Evolutionary conservation across 129 eudicot genomes (phyloP), one percentile per base, ranked within the genome.

Genomic region (Flaveria robusta): DNA sequence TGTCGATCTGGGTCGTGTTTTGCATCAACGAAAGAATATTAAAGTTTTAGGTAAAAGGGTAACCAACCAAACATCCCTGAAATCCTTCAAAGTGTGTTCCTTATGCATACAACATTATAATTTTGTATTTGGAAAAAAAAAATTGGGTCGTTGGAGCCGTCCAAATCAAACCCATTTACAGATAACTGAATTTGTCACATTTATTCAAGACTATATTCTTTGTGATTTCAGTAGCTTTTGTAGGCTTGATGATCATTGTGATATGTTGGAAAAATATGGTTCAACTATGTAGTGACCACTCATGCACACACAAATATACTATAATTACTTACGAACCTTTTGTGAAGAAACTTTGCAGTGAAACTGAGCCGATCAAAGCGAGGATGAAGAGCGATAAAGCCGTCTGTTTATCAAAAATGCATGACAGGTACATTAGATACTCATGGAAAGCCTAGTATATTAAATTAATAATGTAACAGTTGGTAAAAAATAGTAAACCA

Each of bases 281-380:
- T 9, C 3, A 43, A 11, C 13, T 43, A 43, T 43, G 13, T 3
- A 5, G 4, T 68, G 2, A 45, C 1, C 9, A 4, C 13, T 18
- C 22, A 29, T 19, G 58, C 37, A 37, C 42, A 54, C 45, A 39
- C 9, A 1, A 0, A 72, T 39, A 41, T 20, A 59, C 45, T 74
- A 75, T 51, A 52, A 74, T 47, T 41, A 13, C 34, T 75, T 6
- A 69, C 84, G 31, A 27, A 86, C 97, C 93, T 81, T 72, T 81
- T 0, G 81, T 22, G 59, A 86, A 91, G 73, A 84, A 77, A 60
- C 72, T 70, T 58, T 73, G 87, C 5, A 83, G 20, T 45, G 93
- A 84, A 80, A 86, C 49, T 31, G 84, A 64, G 22, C 93, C 94
- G 11, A 88, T 86, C 43, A 88, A 82, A 23, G 88, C 82, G 26